These are phyloP conservation scores for Panicum virgatum DNA, from an alignment of 202 grass and related monocot species.

Conservation along the genomic window DNA sequence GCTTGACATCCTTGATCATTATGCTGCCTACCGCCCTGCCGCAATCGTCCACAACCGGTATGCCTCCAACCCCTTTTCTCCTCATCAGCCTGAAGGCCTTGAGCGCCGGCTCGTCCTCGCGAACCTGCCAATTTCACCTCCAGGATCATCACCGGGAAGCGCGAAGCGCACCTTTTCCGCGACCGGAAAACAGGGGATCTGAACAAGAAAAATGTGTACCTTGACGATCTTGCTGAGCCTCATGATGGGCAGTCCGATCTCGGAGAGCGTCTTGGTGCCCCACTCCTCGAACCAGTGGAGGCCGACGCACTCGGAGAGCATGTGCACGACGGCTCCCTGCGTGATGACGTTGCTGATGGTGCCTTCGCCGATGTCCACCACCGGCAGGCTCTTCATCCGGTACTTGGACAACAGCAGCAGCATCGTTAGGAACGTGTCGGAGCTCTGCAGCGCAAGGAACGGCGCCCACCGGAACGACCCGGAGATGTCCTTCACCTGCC, in stretches of 20 bases:
- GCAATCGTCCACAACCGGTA: conserved; percentile 56
- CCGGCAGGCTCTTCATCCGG: conserved; percentile 79
- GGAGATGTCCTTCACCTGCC: conserved; percentile 63
- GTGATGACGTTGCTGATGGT: conserved; percentile 76
- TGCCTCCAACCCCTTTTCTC: conserved; percentile 59
- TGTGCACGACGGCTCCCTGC: conserved; percentile 64
- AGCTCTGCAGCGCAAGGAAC: conserved; percentile 72
- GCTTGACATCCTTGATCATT: conserved; percentile 71
- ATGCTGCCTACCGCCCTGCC: conserved; percentile 64
- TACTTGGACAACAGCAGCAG: conserved; percentile 80
- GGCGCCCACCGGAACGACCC: conserved; percentile 79
- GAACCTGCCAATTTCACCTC: conserved; percentile 32
- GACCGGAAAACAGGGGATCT: background rate
- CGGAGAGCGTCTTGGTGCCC: conserved; percentile 65
- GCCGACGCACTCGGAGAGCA: conserved; percentile 73
- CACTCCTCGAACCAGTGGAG: conserved; percentile 81
- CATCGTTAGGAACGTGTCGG: conserved; percentile 76
- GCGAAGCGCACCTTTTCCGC: background rate
- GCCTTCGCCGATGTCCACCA: conserved; percentile 72
- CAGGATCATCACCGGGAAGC: background rate
- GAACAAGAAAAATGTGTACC: conserved; percentile 19
- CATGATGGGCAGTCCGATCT: conserved; percentile 64
- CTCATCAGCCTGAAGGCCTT: conserved; percentile 78
- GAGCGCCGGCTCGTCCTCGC: conserved; percentile 63
- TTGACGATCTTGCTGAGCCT: conserved; percentile 59